Evolutionary conservation across 805 yeast species (phyloP), one percentile per base, ranked within the genome.

Genomic region (Saturnispora galanensis): DNA sequence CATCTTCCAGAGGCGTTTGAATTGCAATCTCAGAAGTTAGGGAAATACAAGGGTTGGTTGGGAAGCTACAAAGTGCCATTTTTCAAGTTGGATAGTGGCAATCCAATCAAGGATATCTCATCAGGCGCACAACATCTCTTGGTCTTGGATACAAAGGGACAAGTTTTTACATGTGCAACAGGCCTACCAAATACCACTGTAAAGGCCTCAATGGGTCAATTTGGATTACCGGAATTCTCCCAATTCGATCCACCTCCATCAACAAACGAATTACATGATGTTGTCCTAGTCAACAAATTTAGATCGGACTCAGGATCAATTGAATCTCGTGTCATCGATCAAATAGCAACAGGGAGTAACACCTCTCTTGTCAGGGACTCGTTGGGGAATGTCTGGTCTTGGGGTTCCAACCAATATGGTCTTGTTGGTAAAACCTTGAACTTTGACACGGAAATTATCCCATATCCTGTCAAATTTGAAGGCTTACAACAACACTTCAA

Each of bases 331-430:
- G 50, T 54, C 2, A 77, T 86, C 42, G 62, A 55, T 4, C 67
- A 76, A 52, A 71, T 90, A 35, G 85, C 93, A 1, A 68, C 84
- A 47, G 97, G 97, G 9, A 69, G 71, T 40, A 69, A 68, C 58
- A 95, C 87, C 62, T 76, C 88, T 3, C 59, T 88, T 31, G 90
- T 79, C 6, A 59, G 74, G n/a, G 90, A 85, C 53, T 54, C 67
- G 1, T 56, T 67, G n/a, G 93, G 90, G 8, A 68, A 70, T 42
- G 65, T 87, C n/a, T 84, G 82, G 76, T 74, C 87, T 1, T 89
- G 93, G 76, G 98, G 98, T 18, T 75, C 76, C 47, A 90, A 90
- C 59, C 69, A 76, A 3, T 77, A 66, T 59, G 97, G 97, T n/a
- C 90, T 93, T 56, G 68, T 90, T 45, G 96, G 90, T 10, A 69